Base-by-base conservation (phyloP, 345 rosid species). In the Eucalyptus paniculata region DNA sequence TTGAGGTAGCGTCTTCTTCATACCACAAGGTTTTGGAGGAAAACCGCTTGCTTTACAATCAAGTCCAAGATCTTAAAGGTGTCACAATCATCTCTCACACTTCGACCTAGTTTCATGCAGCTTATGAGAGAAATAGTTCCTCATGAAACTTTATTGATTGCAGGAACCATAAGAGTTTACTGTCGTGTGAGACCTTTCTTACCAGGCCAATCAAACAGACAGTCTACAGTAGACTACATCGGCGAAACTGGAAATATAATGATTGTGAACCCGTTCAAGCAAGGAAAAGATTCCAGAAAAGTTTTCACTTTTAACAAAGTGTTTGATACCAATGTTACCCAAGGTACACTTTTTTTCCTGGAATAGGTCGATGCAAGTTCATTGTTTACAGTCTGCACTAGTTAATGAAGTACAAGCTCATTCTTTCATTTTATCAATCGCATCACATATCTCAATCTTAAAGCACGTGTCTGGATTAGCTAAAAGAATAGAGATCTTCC, bases 11-110 rank as follows among this genome's bases (percentile, higher is more conserved):
- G 87, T 94, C 98, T 40, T 93, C 94, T 47, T 94, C 98, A 37
- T 97, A 97, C 94, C 98, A 97, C 87, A 93, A 94, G 91, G 95
- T 98, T 88, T 88, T 98, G 85, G 99, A 96, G 93, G 99, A 98
- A 92, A 98, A 98, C 83, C 97, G 99, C 9, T 91, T 92, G 58
- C 98, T 98, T 86, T 96, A 98, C 94, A 97, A 98, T 95, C 99
- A 98, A 95, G 99, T 97, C 69, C 99, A 97, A 91, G 99, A 97
- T 91, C 99, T 97, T 81, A 97, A 97, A 96, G 99, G 99, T 96
- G 37, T 42, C 53, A n/a, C 40, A 45, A 50, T 85, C 30, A 45
- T 45, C 87, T 90, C 72, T 62, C 51, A 47, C 28, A 12, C 67
- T 62, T 34, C 4, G 5, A 19, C 49, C 54, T 23, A 37, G 54